A percentile compares a stretch with the other conserved stretches of the same genome.
These are phyloP conservation scores for Abrus precatorius DNA, from an alignment of 306 rosid genomes.

Conservation along the genomic window DNA sequence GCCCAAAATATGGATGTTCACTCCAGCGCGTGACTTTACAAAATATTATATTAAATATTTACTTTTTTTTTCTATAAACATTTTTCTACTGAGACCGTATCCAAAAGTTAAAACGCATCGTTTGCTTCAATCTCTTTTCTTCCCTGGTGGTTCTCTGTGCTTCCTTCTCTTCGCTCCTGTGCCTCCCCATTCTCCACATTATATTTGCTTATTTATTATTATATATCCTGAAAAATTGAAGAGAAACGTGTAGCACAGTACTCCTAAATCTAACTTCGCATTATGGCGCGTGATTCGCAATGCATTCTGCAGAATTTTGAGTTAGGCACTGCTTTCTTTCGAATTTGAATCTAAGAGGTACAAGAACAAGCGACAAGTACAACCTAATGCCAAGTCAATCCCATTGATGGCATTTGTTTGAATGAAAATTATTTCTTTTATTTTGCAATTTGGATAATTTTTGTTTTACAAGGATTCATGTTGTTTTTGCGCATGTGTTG, in stretches of 20 bases:
- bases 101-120: conserved; percentile 68
- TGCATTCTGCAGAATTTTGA: conserved; percentile 14
- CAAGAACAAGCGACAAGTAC: not conserved
- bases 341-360: conserved; percentile 42
- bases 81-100: conserved; percentile 35
- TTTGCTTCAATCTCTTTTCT: conserved; percentile 48
- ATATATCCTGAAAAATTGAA: conserved; percentile 44
- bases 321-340: conserved; percentile 38
- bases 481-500: conserved; percentile 38
- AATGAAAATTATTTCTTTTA: not conserved
- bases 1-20: no score
- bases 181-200: conserved; percentile 33
- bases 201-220: not conserved
- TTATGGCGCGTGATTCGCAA: conserved; percentile 59
- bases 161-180: conserved; percentile 40
- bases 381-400: conserved; percentile 34
- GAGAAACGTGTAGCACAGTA: not conserved
- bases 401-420: conserved; percentile 51
- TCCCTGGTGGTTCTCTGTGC: not conserved
- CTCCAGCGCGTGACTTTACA: no score
- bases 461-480: conserved; percentile 29
- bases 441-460: not conserved
- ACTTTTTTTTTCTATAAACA: not conserved
- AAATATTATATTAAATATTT: not conserved
- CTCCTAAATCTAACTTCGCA: conserved; percentile 57